Conservation (phyloP, 345 rosid genomes). For the Mallotus nudiflorus region DNA sequence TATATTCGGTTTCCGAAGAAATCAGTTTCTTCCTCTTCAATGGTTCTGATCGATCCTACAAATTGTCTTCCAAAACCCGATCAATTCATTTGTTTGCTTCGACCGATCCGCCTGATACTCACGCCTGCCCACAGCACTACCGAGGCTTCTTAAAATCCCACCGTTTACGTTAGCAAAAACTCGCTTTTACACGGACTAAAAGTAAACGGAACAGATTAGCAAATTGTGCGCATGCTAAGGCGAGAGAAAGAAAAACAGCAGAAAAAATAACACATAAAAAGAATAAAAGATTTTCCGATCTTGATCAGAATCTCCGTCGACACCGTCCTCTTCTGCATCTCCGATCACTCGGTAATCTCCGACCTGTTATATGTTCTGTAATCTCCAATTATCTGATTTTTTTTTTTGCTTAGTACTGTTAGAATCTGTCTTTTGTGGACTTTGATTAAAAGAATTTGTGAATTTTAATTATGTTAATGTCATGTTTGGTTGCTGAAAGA, state of each 20-base stretch:
- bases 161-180: too few species aligned
- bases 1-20: too few species aligned
- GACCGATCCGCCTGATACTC: too few species aligned
- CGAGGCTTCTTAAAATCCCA: too few species aligned
- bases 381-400: background rate
- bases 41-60: too few species aligned
- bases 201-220: background rate
- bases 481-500: background rate
- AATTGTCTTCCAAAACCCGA: too few species aligned
- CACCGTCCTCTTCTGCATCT: background rate
- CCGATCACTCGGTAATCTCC: background rate
- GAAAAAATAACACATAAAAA: background rate
- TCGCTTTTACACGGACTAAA: too few species aligned
- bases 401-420: background rate
- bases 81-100: too few species aligned
- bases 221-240: background rate
- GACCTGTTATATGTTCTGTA: background rate
- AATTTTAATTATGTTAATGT: background rate
- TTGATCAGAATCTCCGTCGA: background rate
- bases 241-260: too few species aligned
- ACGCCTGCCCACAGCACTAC: too few species aligned
- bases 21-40: too few species aligned
- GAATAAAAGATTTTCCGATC: background rate
- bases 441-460: background rate
- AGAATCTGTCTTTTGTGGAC: background rate